These are phyloP conservation scores for Dactylellina cionopaga DNA, from an alignment of 2,329 filamentous ascomycete genomes.

Conservation along the genomic window DNA sequence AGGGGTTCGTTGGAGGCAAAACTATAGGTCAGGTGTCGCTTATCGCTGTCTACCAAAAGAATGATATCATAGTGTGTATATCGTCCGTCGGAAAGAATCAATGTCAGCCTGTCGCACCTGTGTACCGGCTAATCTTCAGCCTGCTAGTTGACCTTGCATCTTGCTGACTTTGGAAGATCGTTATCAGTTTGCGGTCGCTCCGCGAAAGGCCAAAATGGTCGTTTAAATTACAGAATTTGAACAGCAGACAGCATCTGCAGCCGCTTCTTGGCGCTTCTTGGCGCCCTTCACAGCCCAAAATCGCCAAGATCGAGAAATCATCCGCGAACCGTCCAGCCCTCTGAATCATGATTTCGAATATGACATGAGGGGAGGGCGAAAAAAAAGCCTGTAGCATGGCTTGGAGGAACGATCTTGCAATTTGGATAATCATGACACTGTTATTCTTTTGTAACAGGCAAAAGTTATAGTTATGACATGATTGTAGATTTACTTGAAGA, in stretches of 20 bases:
- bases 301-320: conserved; percentile 20
- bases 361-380: background rate
- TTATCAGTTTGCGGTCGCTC: background rate
- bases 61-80: conserved; percentile 2
- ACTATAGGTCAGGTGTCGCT: background rate
- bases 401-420: background rate
- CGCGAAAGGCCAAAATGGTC: too few species aligned
- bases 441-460: background rate
- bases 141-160: conserved; percentile 19
- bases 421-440: background rate
- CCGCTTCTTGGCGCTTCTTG: conserved; percentile 3
- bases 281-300: conserved; percentile 31
- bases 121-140: background rate
- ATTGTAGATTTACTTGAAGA: background rate
- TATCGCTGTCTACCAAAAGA: background rate
- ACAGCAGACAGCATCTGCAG: background rate
- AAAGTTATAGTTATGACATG: background rate
- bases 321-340: background rate
- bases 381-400: background rate
- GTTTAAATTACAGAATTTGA: conserved; percentile 15
- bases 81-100: background rate
- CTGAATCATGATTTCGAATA: background rate
- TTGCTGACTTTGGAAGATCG: background rate
- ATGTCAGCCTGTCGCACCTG: background rate
- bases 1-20: background rate